Evolutionary conservation across 371 early-diverging fungal genomes (phyloP).

Genomic region (Mucor velutinosus): DNA sequence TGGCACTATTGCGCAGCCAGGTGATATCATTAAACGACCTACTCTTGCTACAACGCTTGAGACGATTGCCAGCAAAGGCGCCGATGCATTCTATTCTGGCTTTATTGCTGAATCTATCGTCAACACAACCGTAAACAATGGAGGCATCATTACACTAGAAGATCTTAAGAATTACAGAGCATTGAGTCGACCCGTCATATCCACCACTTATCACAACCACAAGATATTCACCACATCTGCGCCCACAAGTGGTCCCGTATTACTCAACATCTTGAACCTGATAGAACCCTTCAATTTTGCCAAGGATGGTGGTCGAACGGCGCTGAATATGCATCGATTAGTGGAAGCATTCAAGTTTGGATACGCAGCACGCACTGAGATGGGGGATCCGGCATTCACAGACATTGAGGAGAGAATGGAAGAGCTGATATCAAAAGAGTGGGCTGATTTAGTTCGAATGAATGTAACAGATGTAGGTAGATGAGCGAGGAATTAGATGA

Average conservation of each 20-base stretch:
- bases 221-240: constrained; percentile 66
- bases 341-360: constrained; percentile 92
- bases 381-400: constrained; percentile 79
- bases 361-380: constrained; percentile 78
- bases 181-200: constrained; percentile 57
- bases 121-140: constrained; percentile 58
- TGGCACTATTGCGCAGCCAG: constrained; percentile 61
- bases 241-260: constrained; percentile 85
- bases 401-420: constrained; percentile 49
- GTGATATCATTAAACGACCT: constrained; percentile 72
- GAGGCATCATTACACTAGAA: constrained; percentile 81
- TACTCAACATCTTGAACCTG: constrained; percentile 84
- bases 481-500: no score
- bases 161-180: constrained; percentile 80
- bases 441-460: constrained; percentile 61
- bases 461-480: constrained; percentile 67
- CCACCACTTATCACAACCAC: constrained; percentile 74
- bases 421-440: constrained; percentile 70
- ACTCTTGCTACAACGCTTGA: constrained; percentile 82
- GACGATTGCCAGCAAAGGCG: constrained; percentile 76
- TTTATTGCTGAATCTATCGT: constrained; percentile 78
- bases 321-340: constrained; percentile 73
- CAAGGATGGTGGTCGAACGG: constrained; percentile 53
- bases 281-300: constrained; percentile 79
- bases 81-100: constrained; percentile 87